Conservation (phyloP, 495 filamentous ascomycete species). For the Hypoxylon crocopeplum region DNA sequence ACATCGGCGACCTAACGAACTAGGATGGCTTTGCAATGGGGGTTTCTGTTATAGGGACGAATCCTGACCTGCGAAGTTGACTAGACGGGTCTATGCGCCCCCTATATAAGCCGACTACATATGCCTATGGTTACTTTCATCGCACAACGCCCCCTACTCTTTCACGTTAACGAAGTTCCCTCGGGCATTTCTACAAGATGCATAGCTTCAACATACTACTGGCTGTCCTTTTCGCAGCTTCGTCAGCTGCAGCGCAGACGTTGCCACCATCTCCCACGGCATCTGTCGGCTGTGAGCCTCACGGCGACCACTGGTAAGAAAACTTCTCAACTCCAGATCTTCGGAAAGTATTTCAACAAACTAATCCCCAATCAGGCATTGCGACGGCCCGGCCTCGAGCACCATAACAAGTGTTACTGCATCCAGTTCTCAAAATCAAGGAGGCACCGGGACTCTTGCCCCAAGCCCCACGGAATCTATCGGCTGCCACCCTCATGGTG, state of each 20-base stretch:
- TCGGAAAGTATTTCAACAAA: background rate
- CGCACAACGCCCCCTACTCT: background rate
- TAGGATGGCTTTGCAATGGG: background rate
- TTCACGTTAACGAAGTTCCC: background rate
- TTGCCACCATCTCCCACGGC: constrained; percentile 46
- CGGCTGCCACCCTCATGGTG: no score
- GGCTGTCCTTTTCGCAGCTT: constrained; percentile 20
- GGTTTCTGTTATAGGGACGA: no score
- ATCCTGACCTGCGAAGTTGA: no score
- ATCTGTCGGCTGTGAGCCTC: constrained; percentile 45
- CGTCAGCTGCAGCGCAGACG: constrained; percentile 30
- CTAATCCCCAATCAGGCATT: constrained; percentile 36
- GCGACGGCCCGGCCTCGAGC: constrained; percentile 40
- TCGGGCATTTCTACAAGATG: constrained; percentile 3
- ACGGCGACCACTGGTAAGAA: constrained; percentile 48
- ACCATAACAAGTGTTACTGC: background rate
- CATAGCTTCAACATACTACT: constrained; percentile 1
- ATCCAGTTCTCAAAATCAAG: constrained; percentile 28
- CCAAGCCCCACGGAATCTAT: no score
- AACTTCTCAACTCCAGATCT: background rate
- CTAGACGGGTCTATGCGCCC: no score
- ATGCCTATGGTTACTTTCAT: background rate
- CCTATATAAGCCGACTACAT: constrained; percentile 3
- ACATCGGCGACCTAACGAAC: background rate
- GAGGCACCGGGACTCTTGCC: constrained; percentile 21